Conservation (phyloP, 2,329 filamentous ascomycete species). For the Dactylellina sp. region DNA sequence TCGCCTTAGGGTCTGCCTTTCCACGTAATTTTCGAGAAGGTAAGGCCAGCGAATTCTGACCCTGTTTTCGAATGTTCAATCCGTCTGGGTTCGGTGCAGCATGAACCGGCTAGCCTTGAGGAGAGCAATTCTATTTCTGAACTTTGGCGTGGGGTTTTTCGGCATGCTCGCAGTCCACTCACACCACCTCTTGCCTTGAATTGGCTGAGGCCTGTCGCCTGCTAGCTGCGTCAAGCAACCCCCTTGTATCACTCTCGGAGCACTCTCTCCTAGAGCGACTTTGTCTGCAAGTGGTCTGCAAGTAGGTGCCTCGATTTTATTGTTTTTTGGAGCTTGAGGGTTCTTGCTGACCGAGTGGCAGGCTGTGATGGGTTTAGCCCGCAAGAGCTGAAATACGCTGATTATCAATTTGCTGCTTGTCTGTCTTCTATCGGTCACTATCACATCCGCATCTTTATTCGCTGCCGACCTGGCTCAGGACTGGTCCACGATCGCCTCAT, state of each 20-base stretch:
- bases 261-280: too few relatives aligned
- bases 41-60: not conserved
- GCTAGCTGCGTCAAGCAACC: too few relatives aligned
- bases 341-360: conserved; percentile 7
- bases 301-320: not conserved
- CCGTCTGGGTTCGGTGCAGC: conserved; percentile 51
- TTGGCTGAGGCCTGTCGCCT: conserved; percentile 26
- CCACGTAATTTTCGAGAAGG: conserved; percentile 54
- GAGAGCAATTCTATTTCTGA: conserved; percentile 23
- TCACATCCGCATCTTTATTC: conserved; percentile 21
- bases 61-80: conserved; percentile 14
- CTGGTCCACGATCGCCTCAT: conserved; percentile 29
- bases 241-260: conserved; percentile 33
- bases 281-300: conserved; percentile 25
- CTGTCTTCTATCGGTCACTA: too few relatives aligned
- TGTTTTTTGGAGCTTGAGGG: conserved; percentile 4
- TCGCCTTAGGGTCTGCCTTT: conserved; percentile 54
- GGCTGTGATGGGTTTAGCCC: conserved; percentile 36
- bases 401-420: conserved; percentile 20
- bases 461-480: conserved; percentile 28
- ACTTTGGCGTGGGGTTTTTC: conserved; percentile 38
- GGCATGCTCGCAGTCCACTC: conserved; percentile 20
- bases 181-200: conserved; percentile 50
- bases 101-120: conserved; percentile 23
- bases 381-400: conserved; percentile 30